Base-by-base conservation (phyloP, 495 filamentous ascomycete species). In the Penicillium ucsense region DNA sequence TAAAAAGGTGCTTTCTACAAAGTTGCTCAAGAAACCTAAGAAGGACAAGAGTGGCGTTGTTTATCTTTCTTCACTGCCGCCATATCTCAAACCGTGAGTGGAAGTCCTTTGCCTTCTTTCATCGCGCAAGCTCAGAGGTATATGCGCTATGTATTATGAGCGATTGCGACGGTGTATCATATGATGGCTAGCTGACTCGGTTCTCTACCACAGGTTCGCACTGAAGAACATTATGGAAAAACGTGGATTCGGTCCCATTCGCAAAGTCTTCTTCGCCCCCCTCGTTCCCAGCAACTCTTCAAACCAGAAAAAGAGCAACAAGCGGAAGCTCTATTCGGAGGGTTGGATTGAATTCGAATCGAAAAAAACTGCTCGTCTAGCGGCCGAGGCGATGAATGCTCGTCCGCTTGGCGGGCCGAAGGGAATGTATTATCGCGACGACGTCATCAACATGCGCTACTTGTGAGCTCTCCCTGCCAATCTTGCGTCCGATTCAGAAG, bases 271-370 rank as follows among this genome's bases (percentile, higher is more conserved):
- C 66, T 78, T 97, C 0, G 76, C 88, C 0, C 92, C 91, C 4
- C 86, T 89, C 60, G 80, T 89, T 54, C 75, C 79, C 76, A 28
- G 68, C 76, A 7, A 81, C 84, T 43, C 66, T 70, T 42, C 65
- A 64, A 31, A 80, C 6, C 71, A 74, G 29, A 74, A 70, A 35
- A 84, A 86, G n/a, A 84, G 86, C 28, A 96, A 95, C 64, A 92
- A 91, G 65, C 90, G 94, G 59, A 80, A 85, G 48, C 79, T 74
- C 10, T 98, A 85, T 65, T 82, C 81, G 5, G 94, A 97, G 60
- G 92, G 92, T 2, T 98, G 92, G 92, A 81, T 97, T 11, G 92
- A 98, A 57, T 95, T 94, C 56, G 63, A 77, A 27, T 71, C 74
- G 31, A 82, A 86, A 60, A 82, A 80, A 55, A 83, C 86, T 35